These are phyloP conservation scores for Pyrenophora tritici-repentis DNA, from an alignment of 2,329 filamentous ascomycete genomes.

Conservation along the genomic window DNA sequence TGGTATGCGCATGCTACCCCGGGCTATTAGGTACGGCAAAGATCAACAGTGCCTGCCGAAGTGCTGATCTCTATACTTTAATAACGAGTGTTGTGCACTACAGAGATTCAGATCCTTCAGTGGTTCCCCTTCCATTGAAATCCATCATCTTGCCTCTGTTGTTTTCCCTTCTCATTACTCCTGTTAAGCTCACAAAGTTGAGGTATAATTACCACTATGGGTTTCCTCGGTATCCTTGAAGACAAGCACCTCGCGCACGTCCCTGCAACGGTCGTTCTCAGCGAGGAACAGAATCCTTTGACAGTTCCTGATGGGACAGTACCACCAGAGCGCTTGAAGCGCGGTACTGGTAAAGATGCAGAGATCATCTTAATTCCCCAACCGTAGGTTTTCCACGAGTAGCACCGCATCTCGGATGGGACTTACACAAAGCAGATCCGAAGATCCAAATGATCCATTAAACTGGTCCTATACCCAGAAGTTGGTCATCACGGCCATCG, in stretches of 20 bases:
- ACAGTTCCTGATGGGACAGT: conserved; percentile 8
- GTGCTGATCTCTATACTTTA: conserved; percentile 4
- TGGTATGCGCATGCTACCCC: conserved; percentile 8
- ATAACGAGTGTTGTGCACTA: conserved; percentile 10
- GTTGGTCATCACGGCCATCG: conserved; percentile 38
- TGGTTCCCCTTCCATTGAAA: neutral
- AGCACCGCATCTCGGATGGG: conserved; percentile 10
- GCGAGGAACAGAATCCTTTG: conserved; percentile 26
- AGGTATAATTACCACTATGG: conserved; percentile 27
- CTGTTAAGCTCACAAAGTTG: neutral
- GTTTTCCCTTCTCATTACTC: neutral
- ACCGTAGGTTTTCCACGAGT: conserved; percentile 36
- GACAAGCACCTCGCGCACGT: conserved; percentile 42
- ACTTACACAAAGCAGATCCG: conserved; percentile 47
- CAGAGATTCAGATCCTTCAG: neutral
- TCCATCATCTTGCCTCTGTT: neutral
- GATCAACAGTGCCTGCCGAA: conserved; percentile 2
- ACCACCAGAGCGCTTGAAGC: conserved; percentile 34
- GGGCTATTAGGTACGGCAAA: conserved; percentile 1
- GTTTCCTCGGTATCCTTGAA: conserved; percentile 42
- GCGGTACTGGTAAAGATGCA: conserved; percentile 40
- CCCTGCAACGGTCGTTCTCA: conserved; percentile 42
- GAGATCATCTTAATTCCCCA: conserved; percentile 43
- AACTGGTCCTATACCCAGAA: conserved; percentile 45
- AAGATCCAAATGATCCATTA: conserved; percentile 45